Base-by-base conservation (phyloP, 129 eudicot genomes). In the Silybum marianum region DNA sequence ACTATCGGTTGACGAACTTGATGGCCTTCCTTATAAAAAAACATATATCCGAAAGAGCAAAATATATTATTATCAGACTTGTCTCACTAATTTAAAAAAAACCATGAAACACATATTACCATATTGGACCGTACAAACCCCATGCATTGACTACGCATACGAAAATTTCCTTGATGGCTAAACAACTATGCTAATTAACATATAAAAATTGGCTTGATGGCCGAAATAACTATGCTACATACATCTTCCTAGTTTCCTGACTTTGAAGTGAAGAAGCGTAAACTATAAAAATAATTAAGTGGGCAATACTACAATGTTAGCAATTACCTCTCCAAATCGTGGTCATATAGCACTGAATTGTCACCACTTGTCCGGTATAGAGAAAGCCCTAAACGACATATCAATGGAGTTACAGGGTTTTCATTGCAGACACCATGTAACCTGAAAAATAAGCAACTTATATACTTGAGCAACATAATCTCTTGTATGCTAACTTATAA, bases 351-450 rank as follows among this genome's bases (percentile, higher is more conserved):
- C 51, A 92, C 93, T 7, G 98, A 95, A 85, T 95, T 91, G 75
- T 95, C 99, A 69, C 97, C 99, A 84, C 98, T 95, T 25, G 98
- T 95, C 77, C 97, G 92, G 83, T 95, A 95, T 81, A 95, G 67
- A 22, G 91, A 70, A 69, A 95, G 97, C 80, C 98, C 99, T 72
- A 95, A 83, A 25, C 89, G 87, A 40, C 99, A 91, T 81, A 95
- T 95, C 46, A 92, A 28, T 12, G 97, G 97, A 71, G 99, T 95
- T 90, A 95, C 85, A 22, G 99, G 99, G 87, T 95, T 95, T 88
- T 95, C 99, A 51, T 95, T 90, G 89, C 99, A 95, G 40, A 92
- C 99, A 88, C 99, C 99, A 84, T 95, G 99, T 42, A 95, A 82
- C 99, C 99, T 95, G 90, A 80, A 80, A 62, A 66, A 46, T 13